Evolutionary conservation across 2,329 filamentous ascomycete species (phyloP).

Genomic region (Pseudogymnoascus sp.): DNA sequence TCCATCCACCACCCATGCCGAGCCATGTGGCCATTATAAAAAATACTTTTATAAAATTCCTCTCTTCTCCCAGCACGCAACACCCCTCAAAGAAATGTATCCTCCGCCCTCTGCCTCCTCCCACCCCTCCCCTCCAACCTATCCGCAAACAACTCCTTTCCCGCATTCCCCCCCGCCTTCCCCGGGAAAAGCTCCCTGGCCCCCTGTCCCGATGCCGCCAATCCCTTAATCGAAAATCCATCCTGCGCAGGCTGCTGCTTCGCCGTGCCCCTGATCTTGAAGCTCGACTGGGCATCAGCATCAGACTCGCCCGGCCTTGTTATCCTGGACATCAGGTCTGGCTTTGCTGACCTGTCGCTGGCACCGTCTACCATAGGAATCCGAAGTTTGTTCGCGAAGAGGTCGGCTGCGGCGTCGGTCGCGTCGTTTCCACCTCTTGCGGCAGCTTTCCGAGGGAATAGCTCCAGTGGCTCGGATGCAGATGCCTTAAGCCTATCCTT

Average conservation of each 20-base stretch:
- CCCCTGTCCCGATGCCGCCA: slow-evolving; percentile 44
- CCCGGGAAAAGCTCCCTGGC: slow-evolving; percentile 63
- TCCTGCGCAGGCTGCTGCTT: slow-evolving; percentile 37
- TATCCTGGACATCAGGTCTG: slow-evolving; percentile 20
- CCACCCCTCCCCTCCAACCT: slow-evolving; percentile 49
- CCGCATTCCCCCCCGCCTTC: slow-evolving; percentile 51
- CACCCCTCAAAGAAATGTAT: slow-evolving; percentile 55
- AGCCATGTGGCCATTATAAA: background rate
- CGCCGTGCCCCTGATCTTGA: slow-evolving; percentile 55
- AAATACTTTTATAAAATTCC: no score
- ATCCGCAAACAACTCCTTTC: slow-evolving; percentile 62
- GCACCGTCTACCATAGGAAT: slow-evolving; percentile 42
- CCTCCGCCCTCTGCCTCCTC: slow-evolving; percentile 60
- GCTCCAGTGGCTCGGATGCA: slow-evolving; percentile 33
- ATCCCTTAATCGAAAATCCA: slow-evolving; percentile 61
- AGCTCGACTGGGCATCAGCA: slow-evolving; percentile 30
- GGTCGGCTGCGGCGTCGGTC: slow-evolving; percentile 44
- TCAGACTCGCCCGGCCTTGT: slow-evolving; percentile 9
- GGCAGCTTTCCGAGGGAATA: slow-evolving; percentile 44
- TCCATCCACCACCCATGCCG: background rate
- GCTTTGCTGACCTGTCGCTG: slow-evolving; percentile 22
- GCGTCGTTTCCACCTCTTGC: slow-evolving; percentile 44
- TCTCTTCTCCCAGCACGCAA: background rate
- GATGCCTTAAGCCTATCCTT: slow-evolving; percentile 27
- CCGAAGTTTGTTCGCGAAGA: slow-evolving; percentile 41